Percentiles rank a stretch among this genome's conserved stretches.
Conservation (phyloP, 192 early-diverging fungal genomes). For the Funneliformis geosporum region DNA sequence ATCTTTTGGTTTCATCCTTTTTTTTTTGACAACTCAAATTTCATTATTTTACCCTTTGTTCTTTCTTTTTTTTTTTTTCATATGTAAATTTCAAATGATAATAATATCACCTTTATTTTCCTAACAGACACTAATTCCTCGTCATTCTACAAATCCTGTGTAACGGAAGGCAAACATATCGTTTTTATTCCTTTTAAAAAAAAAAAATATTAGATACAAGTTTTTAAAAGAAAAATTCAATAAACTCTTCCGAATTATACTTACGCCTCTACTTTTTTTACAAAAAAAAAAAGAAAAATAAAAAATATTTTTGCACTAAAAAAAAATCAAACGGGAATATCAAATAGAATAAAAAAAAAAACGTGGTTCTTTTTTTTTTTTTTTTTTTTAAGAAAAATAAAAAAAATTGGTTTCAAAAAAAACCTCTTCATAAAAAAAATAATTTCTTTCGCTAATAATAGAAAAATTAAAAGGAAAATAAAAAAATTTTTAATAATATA, state of each 20-base stretch:
- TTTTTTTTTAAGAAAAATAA: background rate
- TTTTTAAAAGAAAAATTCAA: background rate
- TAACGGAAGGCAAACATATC: background rate
- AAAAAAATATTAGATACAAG: background rate
- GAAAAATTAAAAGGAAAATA: background rate
- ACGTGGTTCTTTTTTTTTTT: background rate
- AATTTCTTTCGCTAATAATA: background rate
- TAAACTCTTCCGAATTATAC: background rate
- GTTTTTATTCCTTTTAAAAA: background rate
- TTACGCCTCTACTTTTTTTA: background rate
- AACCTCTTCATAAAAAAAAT: background rate
- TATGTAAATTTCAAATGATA: background rate
- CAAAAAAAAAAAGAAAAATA: no score
- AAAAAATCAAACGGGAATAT: background rate
- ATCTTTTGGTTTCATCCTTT: no score
- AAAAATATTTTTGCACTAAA: no score
- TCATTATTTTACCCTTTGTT: background rate
- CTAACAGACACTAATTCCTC: background rate
- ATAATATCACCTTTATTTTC: background rate
- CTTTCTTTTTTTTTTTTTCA: background rate
- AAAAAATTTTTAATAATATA: background rate
- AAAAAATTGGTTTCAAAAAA: background rate
- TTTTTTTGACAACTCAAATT: background rate
- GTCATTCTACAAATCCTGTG: background rate
- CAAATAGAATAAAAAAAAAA: background rate